Percentiles rank a stretch among this genome's conserved stretches.
Evolutionary conservation across 208 protist species (phyloP).

Genomic region (Borovskyia barvae): DNA sequence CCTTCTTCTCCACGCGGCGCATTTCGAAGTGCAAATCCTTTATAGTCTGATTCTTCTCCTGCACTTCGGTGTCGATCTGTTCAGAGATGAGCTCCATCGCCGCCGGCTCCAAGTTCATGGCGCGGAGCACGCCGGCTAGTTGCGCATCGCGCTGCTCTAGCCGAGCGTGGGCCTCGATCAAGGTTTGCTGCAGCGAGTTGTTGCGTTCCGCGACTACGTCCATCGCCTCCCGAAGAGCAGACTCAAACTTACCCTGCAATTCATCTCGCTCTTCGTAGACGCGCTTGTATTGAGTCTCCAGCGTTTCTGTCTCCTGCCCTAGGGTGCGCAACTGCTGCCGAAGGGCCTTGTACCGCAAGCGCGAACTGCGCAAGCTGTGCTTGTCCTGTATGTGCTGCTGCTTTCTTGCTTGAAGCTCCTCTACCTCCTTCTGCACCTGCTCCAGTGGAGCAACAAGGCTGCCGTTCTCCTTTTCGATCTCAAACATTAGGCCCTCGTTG

Average conservation of each 20-base stretch:
- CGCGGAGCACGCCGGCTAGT: conserved; percentile 88
- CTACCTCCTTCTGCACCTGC: conserved; percentile 86
- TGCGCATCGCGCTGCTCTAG: conserved; percentile 89
- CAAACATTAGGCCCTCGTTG: conserved; percentile 97
- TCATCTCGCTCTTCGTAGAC: conserved; percentile 94
- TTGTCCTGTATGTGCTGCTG: conserved; percentile 95
- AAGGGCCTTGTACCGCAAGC: conserved; percentile 71
- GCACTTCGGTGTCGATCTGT: conserved; percentile 92
- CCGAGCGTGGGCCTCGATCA: conserved; percentile 67
- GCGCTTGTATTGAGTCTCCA: conserved; percentile 85
- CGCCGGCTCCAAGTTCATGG: conserved; percentile 91
- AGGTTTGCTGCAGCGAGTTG: conserved; percentile 72
- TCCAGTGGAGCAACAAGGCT: conserved; percentile 93
- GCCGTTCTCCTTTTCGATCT: conserved; percentile 96
- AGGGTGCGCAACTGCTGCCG: conserved; percentile 82
- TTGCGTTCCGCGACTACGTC: conserved; percentile 84
- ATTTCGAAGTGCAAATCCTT: conserved; percentile 96
- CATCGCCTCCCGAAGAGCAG: conserved; percentile 85
- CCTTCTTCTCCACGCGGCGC: conserved; percentile 63
- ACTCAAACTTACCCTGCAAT: conserved; percentile 93
- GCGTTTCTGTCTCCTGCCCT: conserved; percentile 84
- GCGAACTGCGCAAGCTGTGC: conserved; percentile 86
- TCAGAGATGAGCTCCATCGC: conserved; percentile 80
- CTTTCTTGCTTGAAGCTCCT: conserved; percentile 88
- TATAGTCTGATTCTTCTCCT: conserved; percentile 93